Conservation (phyloP, 2,329 filamentous ascomycete species). For the Cephalotrichum gorgonifer region DNA sequence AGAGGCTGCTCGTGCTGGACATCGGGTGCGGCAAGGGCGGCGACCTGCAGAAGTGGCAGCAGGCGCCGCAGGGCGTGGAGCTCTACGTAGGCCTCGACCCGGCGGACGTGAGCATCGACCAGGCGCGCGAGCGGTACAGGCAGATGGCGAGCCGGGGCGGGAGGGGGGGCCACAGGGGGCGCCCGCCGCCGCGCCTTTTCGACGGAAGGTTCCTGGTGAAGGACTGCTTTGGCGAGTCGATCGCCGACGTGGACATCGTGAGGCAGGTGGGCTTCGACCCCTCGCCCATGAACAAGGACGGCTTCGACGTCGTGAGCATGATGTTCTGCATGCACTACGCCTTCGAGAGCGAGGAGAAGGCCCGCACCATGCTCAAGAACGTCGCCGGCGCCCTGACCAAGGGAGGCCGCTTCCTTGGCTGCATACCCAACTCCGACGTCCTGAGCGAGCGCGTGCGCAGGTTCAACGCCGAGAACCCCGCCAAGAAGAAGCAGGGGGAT, state of each 20-base stretch:
- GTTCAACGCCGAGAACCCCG: conserved; percentile 49
- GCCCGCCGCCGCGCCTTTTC: conserved; percentile 52
- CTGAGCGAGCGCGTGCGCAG: conserved; percentile 68
- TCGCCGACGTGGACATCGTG: conserved; percentile 74
- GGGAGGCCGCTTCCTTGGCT: conserved; percentile 86
- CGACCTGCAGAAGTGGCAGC: conserved; percentile 91
- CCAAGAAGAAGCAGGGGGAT: conserved; percentile 25
- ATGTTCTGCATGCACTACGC: conserved; percentile 99
- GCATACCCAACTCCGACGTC: conserved; percentile 93
- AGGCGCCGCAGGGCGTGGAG: conserved; percentile 80
- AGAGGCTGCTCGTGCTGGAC: conserved; percentile 71
- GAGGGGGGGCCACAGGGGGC: conserved; percentile 40
- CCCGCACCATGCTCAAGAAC: conserved; percentile 85
- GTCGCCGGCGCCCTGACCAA: conserved; percentile 86
- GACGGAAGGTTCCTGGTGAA: conserved; percentile 83
- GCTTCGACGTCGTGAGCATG: conserved; percentile 94
- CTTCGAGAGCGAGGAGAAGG: conserved; percentile 85
- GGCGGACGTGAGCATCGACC: conserved; percentile 82
- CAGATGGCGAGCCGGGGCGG: conserved; percentile 55
- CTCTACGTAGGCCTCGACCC: conserved; percentile 93
- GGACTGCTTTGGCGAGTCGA: conserved; percentile 80
- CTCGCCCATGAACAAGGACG: conserved; percentile 61
- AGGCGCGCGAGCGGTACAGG: conserved; percentile 75
- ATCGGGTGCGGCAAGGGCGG: conserved; percentile 96
- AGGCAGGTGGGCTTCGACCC: conserved; percentile 79